A percentile compares a stretch with the other conserved stretches of the same genome.
phyloP scores from a whole-genome alignment of 805 yeast genomes.

The Dipodascus geniculatus region DNA sequence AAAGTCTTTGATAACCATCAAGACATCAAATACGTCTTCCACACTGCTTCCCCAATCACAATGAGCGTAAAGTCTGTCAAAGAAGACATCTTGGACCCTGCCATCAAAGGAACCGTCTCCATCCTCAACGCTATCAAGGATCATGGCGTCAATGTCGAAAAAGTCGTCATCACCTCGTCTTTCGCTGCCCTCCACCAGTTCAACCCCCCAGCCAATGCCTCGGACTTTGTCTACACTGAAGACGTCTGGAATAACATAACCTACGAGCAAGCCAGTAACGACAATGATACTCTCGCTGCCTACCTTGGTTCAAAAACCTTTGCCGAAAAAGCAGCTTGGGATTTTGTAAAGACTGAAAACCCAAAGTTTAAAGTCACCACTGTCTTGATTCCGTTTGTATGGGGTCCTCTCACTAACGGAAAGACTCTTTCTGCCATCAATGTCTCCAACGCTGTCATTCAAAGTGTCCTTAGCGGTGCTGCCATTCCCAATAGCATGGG shows the following conservation, averaged over 20 bases:
- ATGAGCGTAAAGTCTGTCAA: conserved; percentile 26
- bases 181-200: conserved; percentile 24
- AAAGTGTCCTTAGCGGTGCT: conserved; percentile 21
- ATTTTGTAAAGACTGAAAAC: conserved; percentile 27
- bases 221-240: conserved; percentile 1
- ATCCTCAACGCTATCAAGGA: conserved; percentile 30
- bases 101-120: conserved; percentile 35
- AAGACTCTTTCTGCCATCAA: conserved; percentile 24
- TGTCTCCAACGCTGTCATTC: conserved; percentile 27
- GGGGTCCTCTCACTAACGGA: conserved; percentile 20
- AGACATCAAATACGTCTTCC: conserved; percentile 27
- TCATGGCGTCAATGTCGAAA: conserved; percentile 30
- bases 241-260: conserved; percentile 24
- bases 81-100: conserved; percentile 34
- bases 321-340: conserved; percentile 51
- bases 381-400: conserved; percentile 22
- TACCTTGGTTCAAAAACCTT: conserved; percentile 34
- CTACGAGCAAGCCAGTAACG: conserved; percentile 15
- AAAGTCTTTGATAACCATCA: conserved; percentile 30
- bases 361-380: conserved; percentile 17
- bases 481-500: not conserved
- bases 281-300: conserved; percentile 10
- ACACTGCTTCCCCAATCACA: conserved; percentile 32
- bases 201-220: not conserved
- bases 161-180: conserved; percentile 39